Evolutionary conservation across 2,329 filamentous ascomycete genomes (phyloP).

Genomic region (Aureobasidium subglaciale): DNA sequence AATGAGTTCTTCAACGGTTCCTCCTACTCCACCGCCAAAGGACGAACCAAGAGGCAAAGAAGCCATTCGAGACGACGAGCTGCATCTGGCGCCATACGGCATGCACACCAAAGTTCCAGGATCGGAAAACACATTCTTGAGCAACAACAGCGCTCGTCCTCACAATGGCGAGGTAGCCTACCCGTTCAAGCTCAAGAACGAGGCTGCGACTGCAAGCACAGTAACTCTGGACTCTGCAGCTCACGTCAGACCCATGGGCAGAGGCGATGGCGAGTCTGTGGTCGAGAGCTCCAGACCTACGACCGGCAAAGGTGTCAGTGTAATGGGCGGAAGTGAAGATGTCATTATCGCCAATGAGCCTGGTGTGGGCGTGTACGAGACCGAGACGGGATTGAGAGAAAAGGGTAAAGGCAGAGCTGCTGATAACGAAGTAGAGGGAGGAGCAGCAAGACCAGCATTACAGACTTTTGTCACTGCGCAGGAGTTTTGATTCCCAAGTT

Average conservation of each 20-base stretch:
- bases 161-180: constrained; percentile 63
- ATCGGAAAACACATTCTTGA: constrained; percentile 40
- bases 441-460: constrained; percentile 33
- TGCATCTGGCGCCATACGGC: constrained; percentile 9
- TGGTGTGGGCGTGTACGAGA: not conserved
- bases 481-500: constrained; percentile 23
- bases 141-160: constrained; percentile 54
- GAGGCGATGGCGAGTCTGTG: constrained; percentile 5
- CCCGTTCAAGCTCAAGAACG: constrained; percentile 59
- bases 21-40: constrained; percentile 6
- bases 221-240: constrained; percentile 48
- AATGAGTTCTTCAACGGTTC: not conserved
- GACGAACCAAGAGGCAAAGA: constrained; percentile 1
- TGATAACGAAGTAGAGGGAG: not conserved
- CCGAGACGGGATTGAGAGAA: not conserved
- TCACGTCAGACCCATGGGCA: constrained; percentile 16
- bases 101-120: constrained; percentile 20
- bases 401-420: constrained; percentile 1
- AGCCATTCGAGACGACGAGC: not conserved
- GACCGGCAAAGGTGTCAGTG: not conserved
- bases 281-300: not conserved
- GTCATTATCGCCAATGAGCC: not conserved
- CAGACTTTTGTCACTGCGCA: constrained; percentile 51
- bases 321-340: not conserved
- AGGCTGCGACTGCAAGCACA: constrained; percentile 60